These are phyloP conservation scores for Petunia axillaris DNA, from an alignment of 257 asterid species.

Conservation along the genomic window DNA sequence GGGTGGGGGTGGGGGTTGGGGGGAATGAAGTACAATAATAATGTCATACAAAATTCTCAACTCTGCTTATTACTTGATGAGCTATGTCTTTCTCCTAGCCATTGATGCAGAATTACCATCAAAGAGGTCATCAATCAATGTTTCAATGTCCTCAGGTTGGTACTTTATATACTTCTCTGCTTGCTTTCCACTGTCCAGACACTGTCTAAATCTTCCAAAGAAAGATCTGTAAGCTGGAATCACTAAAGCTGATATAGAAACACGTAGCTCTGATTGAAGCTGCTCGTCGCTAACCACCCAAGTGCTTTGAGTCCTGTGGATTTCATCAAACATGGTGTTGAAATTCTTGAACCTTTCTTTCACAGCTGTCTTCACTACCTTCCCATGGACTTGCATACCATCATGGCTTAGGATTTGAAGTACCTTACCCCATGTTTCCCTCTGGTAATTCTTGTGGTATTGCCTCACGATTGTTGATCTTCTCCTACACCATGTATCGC, in stretches of 20 bases:
- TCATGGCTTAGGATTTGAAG: conserved; percentile 66
- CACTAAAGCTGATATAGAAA: conserved; percentile 67
- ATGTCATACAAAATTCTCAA: conserved; percentile 5
- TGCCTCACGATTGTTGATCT: conserved; percentile 75
- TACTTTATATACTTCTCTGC: conserved; percentile 73
- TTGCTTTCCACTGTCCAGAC: conserved; percentile 57
- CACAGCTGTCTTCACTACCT: conserved; percentile 51
- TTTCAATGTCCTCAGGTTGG: conserved; percentile 87
- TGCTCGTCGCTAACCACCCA: conserved; percentile 93
- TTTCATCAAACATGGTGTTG: conserved; percentile 63
- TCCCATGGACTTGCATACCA: conserved; percentile 55
- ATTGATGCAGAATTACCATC: conserved; percentile 70
- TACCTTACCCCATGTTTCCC: conserved; percentile 82
- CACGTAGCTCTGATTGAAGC: conserved; percentile 86
- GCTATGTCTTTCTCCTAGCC: conserved; percentile 59
- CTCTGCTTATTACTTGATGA: neutral
- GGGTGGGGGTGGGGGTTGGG: neutral
- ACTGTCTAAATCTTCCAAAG: conserved; percentile 67
- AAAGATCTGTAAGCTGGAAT: conserved; percentile 88
- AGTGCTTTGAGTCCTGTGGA: conserved; percentile 60
- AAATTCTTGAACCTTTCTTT: conserved; percentile 81
- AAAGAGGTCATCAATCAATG: conserved; percentile 69
- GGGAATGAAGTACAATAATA: neutral
- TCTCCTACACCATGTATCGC: conserved; percentile 77
- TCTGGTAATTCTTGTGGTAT: conserved; percentile 79